Conservation (phyloP, 169 alveolate species). For the Amoebophrya sp. region DNA sequence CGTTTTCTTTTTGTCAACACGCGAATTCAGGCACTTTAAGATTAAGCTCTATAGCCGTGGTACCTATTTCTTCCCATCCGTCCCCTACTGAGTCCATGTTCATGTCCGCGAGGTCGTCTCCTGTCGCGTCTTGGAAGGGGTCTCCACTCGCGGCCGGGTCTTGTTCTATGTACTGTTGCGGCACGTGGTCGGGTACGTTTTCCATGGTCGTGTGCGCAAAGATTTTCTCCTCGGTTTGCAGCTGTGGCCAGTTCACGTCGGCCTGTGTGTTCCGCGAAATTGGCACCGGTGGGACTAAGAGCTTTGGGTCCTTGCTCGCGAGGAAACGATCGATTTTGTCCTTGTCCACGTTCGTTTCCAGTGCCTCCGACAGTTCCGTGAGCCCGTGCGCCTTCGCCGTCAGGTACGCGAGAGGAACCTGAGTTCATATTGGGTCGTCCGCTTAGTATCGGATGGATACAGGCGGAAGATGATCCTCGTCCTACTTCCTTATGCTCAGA, state of each 20-base stretch:
- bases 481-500: no score
- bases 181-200: background rate
- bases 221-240: background rate
- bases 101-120: background rate
- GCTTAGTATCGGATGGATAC: no score
- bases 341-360: constrained; percentile 9
- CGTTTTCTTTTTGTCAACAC: no score
- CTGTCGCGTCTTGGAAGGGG: background rate
- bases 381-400: constrained; percentile 49
- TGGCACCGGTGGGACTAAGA: no score
- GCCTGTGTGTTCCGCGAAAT: no score
- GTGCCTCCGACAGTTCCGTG: constrained; percentile 34
- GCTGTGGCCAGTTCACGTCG: background rate
- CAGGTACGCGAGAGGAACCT: constrained; percentile 53
- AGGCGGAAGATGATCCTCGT: no score
- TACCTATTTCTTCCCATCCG: background rate
- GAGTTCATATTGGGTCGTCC: no score
- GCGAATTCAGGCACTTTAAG: no score
- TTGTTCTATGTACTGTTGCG: background rate
- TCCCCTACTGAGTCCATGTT: background rate
- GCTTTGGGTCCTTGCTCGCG: no score
- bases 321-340: no score
- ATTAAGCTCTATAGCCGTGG: no score
- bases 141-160: background rate
- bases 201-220: background rate